Percentiles rank a stretch among this genome's conserved stretches.
These are phyloP conservation scores for Irpex lacteus DNA, from an alignment of 1,284 basidiomycete genomes.

Conservation along the genomic window DNA sequence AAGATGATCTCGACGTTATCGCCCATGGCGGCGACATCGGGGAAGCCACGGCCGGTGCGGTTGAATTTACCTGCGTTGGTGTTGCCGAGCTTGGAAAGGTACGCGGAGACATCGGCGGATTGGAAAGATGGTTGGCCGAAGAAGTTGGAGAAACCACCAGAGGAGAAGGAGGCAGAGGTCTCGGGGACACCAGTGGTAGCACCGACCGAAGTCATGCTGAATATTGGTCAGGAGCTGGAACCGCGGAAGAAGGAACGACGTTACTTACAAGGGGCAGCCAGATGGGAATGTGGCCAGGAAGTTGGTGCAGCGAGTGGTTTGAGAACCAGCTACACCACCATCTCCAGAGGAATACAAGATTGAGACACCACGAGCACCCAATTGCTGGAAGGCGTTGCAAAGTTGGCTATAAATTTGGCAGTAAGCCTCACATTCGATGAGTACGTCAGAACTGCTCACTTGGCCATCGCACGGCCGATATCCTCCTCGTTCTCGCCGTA, in stretches of 20 bases:
- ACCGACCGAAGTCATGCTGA: slow-evolving; percentile 55
- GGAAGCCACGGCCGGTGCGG: slow-evolving; percentile 29
- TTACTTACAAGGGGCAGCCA: slow-evolving; percentile 33
- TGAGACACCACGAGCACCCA: slow-evolving; percentile 61
- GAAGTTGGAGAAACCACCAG: slow-evolving; percentile 44
- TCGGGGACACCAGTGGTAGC: slow-evolving; percentile 49
- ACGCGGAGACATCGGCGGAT: slow-evolving; percentile 32
- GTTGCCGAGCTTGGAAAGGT: slow-evolving; percentile 26
- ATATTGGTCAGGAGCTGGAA: neutral
- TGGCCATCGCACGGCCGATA: slow-evolving; percentile 33
- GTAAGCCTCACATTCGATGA: neutral
- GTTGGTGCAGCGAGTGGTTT: slow-evolving; percentile 48
- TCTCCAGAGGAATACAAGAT: slow-evolving; percentile 66
- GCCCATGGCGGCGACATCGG: slow-evolving; percentile 29
- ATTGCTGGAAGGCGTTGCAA: slow-evolving; percentile 60
- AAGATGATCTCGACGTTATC: slow-evolving; percentile 28
- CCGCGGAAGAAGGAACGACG: neutral
- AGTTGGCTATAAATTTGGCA: slow-evolving; percentile 27
- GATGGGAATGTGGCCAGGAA: slow-evolving; percentile 68
- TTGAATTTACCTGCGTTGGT: slow-evolving; percentile 29
- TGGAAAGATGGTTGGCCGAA: slow-evolving; percentile 43
- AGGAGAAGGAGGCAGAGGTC: slow-evolving; percentile 34
- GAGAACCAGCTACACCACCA: slow-evolving; percentile 54
- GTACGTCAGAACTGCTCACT: neutral
- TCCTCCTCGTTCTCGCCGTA: slow-evolving; percentile 27